phyloP scores from a whole-genome alignment of 169 alveolate genomes.

The Miamiensis avidus region DNA sequence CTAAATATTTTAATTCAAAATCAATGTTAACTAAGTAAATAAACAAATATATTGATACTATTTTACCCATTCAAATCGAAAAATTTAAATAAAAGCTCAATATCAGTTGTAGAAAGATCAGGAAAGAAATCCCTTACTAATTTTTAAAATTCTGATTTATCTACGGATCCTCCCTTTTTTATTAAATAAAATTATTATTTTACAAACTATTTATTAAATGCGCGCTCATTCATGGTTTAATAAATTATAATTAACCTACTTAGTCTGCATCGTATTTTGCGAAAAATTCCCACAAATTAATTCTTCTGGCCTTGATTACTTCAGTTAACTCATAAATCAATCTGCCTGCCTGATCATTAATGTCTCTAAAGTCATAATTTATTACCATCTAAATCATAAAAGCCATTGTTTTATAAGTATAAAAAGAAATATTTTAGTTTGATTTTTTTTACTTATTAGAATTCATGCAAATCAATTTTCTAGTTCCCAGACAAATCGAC shows the following conservation, averaged over 20 bases:
- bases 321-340: constrained; percentile 33
- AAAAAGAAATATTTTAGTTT: too few species aligned
- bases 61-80: not conserved
- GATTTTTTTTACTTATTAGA: not conserved
- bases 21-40: not conserved
- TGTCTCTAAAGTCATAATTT: constrained; percentile 23
- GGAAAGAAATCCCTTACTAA: constrained; percentile 22
- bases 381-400: not conserved
- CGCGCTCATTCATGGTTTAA: not conserved
- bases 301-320: constrained; percentile 33
- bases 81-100: not conserved
- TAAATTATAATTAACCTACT: constrained; percentile 1
- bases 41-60: not conserved
- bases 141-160: constrained; percentile 27
- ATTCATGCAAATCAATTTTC: constrained; percentile 12
- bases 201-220: too few species aligned
- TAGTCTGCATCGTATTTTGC: constrained; percentile 27
- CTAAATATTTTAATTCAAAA: not conserved
- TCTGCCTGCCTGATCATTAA: constrained; percentile 29
- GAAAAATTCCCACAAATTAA: constrained; percentile 17
- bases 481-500: constrained; percentile 19
- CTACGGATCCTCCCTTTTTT: constrained; percentile 27
- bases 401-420: too few species aligned
- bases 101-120: not conserved
- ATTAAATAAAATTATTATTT: constrained; percentile 4